Conservation (phyloP, 305 asterid genomes). For the Plantago coronopus region DNA sequence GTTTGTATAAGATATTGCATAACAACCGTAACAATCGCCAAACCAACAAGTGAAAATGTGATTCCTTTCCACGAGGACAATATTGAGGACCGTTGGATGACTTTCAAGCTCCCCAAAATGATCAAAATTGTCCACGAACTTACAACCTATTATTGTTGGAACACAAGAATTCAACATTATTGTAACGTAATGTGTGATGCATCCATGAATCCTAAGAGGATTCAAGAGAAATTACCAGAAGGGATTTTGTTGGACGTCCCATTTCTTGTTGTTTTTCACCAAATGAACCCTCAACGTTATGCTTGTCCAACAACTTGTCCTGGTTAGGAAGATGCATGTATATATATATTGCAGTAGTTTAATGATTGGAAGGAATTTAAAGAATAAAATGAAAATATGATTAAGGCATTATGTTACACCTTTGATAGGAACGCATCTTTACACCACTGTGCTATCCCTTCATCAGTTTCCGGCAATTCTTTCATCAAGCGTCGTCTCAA, state of each 20-base stretch:
- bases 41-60: constrained; percentile 27
- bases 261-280: constrained; percentile 57
- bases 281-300: constrained; percentile 58
- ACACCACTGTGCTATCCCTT: constrained; percentile 90
- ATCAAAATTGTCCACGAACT: constrained; percentile 44
- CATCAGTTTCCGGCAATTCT: constrained; percentile 77
- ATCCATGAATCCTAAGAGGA: too few relatives aligned
- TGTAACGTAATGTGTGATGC: too few relatives aligned
- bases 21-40: constrained; percentile 35
- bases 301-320: constrained; percentile 76
- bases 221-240: constrained; percentile 43
- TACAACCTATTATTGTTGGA: constrained; percentile 53
- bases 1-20: constrained; percentile 51
- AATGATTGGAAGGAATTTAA: neutral
- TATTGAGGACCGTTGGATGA: constrained; percentile 37
- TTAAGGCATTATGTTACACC: constrained; percentile 30
- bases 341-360: too few relatives aligned
- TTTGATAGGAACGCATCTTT: constrained; percentile 68
- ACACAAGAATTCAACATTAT: too few relatives aligned
- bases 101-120: constrained; percentile 33
- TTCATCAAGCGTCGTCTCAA: constrained; percentile 73
- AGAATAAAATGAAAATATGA: too few relatives aligned
- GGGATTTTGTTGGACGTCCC: constrained; percentile 83
- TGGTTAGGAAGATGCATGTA: constrained; percentile 23
- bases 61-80: constrained; percentile 50